Evolutionary conservation across 1,139 yeast species (phyloP), one percentile per base, ranked within the genome.

Genomic region (Geotrichum australiense): DNA sequence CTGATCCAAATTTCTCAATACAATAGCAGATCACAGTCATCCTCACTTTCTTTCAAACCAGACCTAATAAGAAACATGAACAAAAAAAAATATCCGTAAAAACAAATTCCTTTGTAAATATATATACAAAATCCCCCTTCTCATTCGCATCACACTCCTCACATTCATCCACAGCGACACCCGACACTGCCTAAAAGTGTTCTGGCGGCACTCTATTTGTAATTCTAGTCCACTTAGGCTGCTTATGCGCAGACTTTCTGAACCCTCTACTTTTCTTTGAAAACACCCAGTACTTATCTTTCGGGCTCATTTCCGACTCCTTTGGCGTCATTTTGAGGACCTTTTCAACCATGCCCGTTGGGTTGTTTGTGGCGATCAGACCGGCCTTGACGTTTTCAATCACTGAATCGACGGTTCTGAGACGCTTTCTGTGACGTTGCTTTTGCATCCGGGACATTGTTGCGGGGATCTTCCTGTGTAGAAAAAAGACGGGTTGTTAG

Each of bases 261-360:
- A 89, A 91, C 23, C 80, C 80, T 56, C 72, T 76, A 10, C 79
- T 73, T 55, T 78, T 78, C 63, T 75, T 81, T 65, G 77, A 79
- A 65, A 85, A 91, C 1, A 89, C 80, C 41, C 94, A 80, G 65
- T 91, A 91, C 63, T 91, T 91, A 65, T 91, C 94, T 52, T 66
- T 70, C 3, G 94, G 69, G 1, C 64, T 57, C 96, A 91, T 86
- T 49, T 86, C 87, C 32, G 64, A 54, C 57, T 87, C 96, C 58
- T 78, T 82, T 31, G 96, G 96, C 55, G 81, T 72, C 27, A 71
- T 56, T 4, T 63, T 66, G 55, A 74, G 67, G 46, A 81, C 70
- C 46, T 72, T 61, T 50, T 76, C 78, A 36, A 80, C 68, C 49
- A 71, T 68, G 49, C 69, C 66, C 52, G 73, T 69, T n/a, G 72